phyloP scores from a whole-genome alignment of 345 rosid genomes.

The Euphorbia pulcherrima region DNA sequence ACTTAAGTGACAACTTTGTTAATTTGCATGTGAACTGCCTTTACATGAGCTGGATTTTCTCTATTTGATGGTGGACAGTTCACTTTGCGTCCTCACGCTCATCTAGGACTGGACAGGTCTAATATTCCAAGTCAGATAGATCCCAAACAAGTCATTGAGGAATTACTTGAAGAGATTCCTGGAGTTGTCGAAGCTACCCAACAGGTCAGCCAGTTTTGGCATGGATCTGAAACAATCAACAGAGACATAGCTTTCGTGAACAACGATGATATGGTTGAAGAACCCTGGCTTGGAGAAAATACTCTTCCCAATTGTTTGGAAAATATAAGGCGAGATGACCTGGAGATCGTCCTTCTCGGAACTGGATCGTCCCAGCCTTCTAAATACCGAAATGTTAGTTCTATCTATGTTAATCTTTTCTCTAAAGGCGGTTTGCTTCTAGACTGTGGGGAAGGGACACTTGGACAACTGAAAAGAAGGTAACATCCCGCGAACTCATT shows the following conservation, averaged over 20 bases:
- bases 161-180: slow-evolving; percentile 66
- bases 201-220: slow-evolving; percentile 53
- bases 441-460: slow-evolving; percentile 96
- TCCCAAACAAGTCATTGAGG: slow-evolving; percentile 49
- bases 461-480: slow-evolving; percentile 94
- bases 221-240: slow-evolving; percentile 26
- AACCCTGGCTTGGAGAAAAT: slow-evolving; percentile 69
- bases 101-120: slow-evolving; percentile 73
- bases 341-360: slow-evolving; percentile 88
- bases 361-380: slow-evolving; percentile 99
- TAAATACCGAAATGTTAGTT: slow-evolving; percentile 81
- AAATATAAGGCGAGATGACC: slow-evolving; percentile 64
- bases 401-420: slow-evolving; percentile 68
- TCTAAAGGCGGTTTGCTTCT: slow-evolving; percentile 72
- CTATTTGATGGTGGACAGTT: slow-evolving; percentile 42
- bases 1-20: background rate
- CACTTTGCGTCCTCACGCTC: slow-evolving; percentile 80
- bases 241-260: slow-evolving; percentile 19
- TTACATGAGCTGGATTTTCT: slow-evolving; percentile 5
- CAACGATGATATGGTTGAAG: slow-evolving; percentile 45
- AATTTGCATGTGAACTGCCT: background rate
- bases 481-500: slow-evolving; percentile 12
- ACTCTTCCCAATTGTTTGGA: slow-evolving; percentile 68
- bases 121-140: slow-evolving; percentile 45
- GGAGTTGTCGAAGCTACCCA: slow-evolving; percentile 61